Percentiles rank a stretch among this genome's conserved stretches.
phyloP scores from a whole-genome alignment of 139 green algal species.

The Coelastrella sp. region DNA sequence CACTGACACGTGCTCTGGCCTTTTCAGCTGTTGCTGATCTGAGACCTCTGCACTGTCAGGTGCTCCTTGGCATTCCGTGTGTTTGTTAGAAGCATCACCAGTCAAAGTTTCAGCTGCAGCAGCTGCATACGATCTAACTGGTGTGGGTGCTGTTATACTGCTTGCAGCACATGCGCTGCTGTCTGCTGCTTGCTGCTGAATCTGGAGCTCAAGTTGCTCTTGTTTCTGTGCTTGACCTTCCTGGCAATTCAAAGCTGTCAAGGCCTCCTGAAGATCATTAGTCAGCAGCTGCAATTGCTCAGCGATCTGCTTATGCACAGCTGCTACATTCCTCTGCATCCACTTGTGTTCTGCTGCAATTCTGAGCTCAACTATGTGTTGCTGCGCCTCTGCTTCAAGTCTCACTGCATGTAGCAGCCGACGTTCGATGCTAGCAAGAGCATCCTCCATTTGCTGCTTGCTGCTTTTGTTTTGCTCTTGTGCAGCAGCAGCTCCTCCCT shows the following conservation, averaged over 20 bases:
- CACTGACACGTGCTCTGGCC: too few species aligned
- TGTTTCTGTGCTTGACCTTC: not conserved
- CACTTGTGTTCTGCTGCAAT: not conserved
- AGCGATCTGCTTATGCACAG: not conserved
- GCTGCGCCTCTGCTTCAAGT: not conserved
- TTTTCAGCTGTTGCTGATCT: too few species aligned
- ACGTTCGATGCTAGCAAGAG: not conserved
- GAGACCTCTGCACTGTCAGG: too few species aligned
- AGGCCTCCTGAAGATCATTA: not conserved
- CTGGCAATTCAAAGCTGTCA: not conserved
- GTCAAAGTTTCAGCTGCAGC: not conserved
- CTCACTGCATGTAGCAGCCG: conserved; percentile 10
- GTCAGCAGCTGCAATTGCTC: conserved; percentile 4
- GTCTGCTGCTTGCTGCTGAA: not conserved
- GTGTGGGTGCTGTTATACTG: not conserved
- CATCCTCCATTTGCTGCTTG: not conserved
- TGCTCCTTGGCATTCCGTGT: too few species aligned
- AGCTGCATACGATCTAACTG: not conserved
- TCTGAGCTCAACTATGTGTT: conserved; percentile 4
- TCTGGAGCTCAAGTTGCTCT: not conserved
- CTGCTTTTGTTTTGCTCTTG: not conserved
- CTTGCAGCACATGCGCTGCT: not conserved
- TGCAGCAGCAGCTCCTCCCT: not conserved
- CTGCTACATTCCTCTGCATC: not conserved
- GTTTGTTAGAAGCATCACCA: too few species aligned